Evolutionary conservation across 352 stramenopile genomes (phyloP).

Genomic region (Phytopythium cucurbitacearum): DNA sequence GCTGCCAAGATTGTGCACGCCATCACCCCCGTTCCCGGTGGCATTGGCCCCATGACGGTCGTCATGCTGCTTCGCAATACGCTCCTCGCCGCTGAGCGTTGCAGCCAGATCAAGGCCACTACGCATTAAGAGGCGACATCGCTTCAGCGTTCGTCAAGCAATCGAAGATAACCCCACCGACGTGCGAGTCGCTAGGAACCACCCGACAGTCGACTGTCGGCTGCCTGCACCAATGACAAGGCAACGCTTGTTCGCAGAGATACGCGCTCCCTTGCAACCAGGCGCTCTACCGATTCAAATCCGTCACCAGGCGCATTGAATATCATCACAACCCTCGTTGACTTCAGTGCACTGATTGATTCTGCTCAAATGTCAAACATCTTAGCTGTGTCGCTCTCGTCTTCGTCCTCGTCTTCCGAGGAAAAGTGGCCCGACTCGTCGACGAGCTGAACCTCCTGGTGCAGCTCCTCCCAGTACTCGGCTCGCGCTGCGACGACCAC

Average conservation of each 20-base stretch:
- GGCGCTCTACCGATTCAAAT: too few species aligned
- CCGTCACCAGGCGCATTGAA: too few species aligned
- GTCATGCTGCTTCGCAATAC: slow-evolving; percentile 91
- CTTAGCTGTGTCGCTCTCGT: slow-evolving; percentile 8
- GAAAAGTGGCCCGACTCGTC: slow-evolving; percentile 70
- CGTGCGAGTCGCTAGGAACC: too few species aligned
- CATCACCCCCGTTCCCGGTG: slow-evolving; percentile 96
- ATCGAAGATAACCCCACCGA: too few species aligned
- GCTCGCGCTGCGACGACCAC: neutral
- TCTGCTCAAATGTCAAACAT: slow-evolving; percentile 3
- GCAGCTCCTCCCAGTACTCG: slow-evolving; percentile 64
- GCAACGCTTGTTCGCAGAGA: neutral
- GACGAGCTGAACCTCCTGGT: slow-evolving; percentile 67
- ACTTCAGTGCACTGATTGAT: neutral
- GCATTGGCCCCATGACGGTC: slow-evolving; percentile 98
- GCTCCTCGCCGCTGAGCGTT: slow-evolving; percentile 37
- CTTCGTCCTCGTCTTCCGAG: slow-evolving; percentile 49
- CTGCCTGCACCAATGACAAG: neutral
- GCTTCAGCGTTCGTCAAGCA: too few species aligned
- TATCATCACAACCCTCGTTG: neutral
- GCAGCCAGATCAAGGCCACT: neutral
- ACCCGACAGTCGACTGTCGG: neutral
- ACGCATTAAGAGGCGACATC: too few species aligned
- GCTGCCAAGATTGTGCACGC: slow-evolving; percentile 81
- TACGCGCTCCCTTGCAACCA: neutral